Evolutionary conservation across 305 asterid genomes (phyloP).

Genomic region (Plantago coronopus): DNA sequence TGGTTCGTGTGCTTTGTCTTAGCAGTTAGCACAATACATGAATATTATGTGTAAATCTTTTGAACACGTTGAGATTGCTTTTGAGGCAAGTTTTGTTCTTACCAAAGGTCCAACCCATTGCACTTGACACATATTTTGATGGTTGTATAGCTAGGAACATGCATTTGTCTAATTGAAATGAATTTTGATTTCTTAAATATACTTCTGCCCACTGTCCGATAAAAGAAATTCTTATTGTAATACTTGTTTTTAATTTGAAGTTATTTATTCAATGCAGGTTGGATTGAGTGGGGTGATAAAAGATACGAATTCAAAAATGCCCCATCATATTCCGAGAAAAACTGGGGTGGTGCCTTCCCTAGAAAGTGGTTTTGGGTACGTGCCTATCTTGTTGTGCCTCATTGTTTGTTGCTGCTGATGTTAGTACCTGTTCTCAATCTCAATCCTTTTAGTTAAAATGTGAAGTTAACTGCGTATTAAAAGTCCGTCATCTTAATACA

Average conservation of each 20-base stretch:
- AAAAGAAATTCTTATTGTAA: neutral
- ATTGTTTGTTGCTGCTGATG: neutral
- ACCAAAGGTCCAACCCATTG: too few relatives aligned
- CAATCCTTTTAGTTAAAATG: neutral
- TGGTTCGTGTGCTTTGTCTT: neutral
- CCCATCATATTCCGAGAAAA: slow-evolving; percentile 95
- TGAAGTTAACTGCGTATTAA: neutral
- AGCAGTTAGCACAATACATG: neutral
- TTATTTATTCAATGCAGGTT: slow-evolving; percentile 51
- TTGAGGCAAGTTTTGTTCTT: too few relatives aligned
- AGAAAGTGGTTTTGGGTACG: slow-evolving; percentile 97
- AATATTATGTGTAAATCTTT: neutral
- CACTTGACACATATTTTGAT: too few relatives aligned
- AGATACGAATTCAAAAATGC: slow-evolving; percentile 84
- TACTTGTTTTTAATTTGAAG: neutral
- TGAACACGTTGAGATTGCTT: too few relatives aligned
- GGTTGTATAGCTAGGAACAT: too few relatives aligned
- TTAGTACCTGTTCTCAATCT: neutral
- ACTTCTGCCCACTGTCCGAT: neutral
- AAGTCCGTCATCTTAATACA: neutral
- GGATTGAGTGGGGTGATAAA: slow-evolving; percentile 98
- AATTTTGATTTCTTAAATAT: slow-evolving; percentile 1
- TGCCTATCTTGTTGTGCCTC: slow-evolving; percentile 10
- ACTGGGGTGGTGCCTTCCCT: slow-evolving; percentile 97
- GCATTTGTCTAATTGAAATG: neutral